Percentiles rank a stretch among this genome's conserved stretches.
Conservation (phyloP, 768 basidiomycete species). For the Tulasnella calospora region DNA sequence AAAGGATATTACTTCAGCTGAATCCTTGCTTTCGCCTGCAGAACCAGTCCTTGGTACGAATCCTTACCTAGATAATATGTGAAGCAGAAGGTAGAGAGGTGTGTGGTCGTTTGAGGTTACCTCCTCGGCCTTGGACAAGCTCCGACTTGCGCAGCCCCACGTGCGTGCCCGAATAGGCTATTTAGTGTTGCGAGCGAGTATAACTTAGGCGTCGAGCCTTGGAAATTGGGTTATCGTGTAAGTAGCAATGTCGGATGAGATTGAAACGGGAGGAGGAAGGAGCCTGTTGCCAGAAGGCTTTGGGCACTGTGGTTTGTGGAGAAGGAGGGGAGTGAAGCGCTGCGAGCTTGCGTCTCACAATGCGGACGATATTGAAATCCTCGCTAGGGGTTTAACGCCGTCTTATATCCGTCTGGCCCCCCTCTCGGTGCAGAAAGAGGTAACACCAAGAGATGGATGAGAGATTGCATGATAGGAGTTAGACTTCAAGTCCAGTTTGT, state of each 20-base stretch:
- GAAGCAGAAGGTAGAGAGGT: background rate
- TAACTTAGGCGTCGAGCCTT: background rate
- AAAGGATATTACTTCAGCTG: background rate
- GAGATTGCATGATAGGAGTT: background rate
- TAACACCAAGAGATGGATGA: background rate
- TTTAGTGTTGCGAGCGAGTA: background rate
- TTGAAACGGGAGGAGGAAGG: background rate
- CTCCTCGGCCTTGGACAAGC: background rate
- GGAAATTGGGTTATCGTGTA: background rate
- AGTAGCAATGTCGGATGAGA: background rate
- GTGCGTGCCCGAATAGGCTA: background rate
- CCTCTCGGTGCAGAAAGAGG: background rate
- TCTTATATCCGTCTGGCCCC: background rate
- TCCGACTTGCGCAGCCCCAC: slow-evolving; percentile 4
- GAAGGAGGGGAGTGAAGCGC: background rate
- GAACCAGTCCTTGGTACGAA: too few species aligned
- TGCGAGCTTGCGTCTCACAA: background rate
- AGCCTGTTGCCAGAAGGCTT: background rate
- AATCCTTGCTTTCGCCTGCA: background rate
- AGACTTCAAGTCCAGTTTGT: background rate
- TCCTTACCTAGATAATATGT: background rate
- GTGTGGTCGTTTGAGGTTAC: background rate
- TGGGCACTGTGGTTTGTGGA: background rate
- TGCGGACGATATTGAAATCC: background rate
- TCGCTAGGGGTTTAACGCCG: background rate